Conservation (phyloP, 2,329 filamentous ascomycete genomes). For the Colletotrichum sp. region DNA sequence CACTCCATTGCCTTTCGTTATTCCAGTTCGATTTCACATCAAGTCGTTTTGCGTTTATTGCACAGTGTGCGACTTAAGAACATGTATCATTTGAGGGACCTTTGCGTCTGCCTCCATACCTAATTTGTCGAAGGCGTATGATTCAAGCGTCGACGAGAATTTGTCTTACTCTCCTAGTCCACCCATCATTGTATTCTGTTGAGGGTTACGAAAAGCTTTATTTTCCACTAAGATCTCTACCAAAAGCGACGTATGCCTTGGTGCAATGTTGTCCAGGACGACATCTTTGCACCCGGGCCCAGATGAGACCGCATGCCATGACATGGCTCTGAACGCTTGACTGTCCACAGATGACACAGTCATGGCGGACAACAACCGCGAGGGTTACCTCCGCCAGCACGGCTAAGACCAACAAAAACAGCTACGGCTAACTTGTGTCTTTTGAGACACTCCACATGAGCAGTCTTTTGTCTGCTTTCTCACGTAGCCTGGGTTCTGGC, state of each 20-base stretch:
- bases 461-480: not conserved
- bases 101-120: not conserved
- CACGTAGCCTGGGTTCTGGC: not conserved
- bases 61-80: not conserved
- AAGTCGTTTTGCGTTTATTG: fast-evolving
- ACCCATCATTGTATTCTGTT: not conserved
- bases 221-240: not conserved
- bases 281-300: not conserved
- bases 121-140: not conserved
- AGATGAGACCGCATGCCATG: not conserved
- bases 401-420: not conserved
- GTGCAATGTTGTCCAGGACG: fast-evolving
- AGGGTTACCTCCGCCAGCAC: not conserved
- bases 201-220: not conserved
- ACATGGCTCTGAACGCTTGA: not conserved
- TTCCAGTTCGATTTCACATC: not conserved
- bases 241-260: not conserved
- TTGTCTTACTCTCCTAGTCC: not conserved
- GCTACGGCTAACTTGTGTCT: not conserved
- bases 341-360: not conserved
- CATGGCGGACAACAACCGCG: not conserved
- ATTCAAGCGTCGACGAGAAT: not conserved
- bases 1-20: not conserved
- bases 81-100: fast-evolving
- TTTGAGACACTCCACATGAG: not conserved